Conservation (phyloP, 805 yeast genomes). For the Spathaspora hagerdaliae region DNA sequence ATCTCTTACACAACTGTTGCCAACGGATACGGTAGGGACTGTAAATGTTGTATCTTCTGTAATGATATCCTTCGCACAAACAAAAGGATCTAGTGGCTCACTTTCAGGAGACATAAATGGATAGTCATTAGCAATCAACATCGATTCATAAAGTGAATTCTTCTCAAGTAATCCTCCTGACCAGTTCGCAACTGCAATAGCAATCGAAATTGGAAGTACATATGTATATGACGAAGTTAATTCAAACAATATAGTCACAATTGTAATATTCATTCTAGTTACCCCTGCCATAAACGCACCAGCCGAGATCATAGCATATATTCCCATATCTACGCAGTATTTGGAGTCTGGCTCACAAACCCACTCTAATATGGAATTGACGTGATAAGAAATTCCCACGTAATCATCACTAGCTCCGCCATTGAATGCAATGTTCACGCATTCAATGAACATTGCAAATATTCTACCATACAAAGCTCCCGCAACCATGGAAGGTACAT, state of each 20-base stretch:
- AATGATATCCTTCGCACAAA: slow-evolving; percentile 33
- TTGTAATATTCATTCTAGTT: slow-evolving; percentile 51
- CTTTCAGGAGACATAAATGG: slow-evolving; percentile 48
- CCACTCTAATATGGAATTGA: background rate
- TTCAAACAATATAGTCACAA: slow-evolving; percentile 50
- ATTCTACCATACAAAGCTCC: slow-evolving; percentile 59
- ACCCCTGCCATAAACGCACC: slow-evolving; percentile 58
- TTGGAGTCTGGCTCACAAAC: slow-evolving; percentile 1
- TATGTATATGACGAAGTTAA: slow-evolving; percentile 54
- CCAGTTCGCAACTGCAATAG: slow-evolving; percentile 57
- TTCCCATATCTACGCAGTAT: slow-evolving; percentile 43
- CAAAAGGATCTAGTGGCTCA: slow-evolving; percentile 30
- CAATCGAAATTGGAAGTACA: slow-evolving; percentile 52
- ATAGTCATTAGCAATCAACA: slow-evolving; percentile 45
- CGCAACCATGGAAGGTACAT: slow-evolving; percentile 60
- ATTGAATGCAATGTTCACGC: slow-evolving; percentile 18
- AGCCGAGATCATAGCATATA: slow-evolving; percentile 52
- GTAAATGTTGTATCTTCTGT: slow-evolving; percentile 10
- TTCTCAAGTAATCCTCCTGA: slow-evolving; percentile 50
- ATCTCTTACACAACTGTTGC: background rate
- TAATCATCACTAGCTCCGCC: background rate
- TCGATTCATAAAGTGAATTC: slow-evolving; percentile 45
- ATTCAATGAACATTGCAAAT: slow-evolving; percentile 42
- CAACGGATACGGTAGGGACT: background rate
- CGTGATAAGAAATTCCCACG: background rate